phyloP scores from a whole-genome alignment of 2,329 filamentous ascomycete species.

The Botrytis byssoidea region DNA sequence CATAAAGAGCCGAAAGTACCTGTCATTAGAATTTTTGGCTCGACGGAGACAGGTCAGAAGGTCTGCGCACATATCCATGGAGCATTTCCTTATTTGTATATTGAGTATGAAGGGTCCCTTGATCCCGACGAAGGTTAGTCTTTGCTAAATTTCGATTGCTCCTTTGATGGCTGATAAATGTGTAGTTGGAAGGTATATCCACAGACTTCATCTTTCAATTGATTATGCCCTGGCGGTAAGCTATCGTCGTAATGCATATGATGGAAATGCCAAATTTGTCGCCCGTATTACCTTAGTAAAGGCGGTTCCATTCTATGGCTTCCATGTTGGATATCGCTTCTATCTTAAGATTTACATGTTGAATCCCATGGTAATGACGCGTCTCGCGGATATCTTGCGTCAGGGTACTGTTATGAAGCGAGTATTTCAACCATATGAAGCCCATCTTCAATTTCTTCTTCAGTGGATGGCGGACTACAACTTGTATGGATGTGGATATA shows the following conservation, averaged over 20 bases:
- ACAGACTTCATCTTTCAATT: slow-evolving; percentile 78
- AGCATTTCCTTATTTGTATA: slow-evolving; percentile 91
- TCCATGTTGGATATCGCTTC: slow-evolving; percentile 84
- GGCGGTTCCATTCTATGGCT: slow-evolving; percentile 93
- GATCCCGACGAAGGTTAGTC: slow-evolving; percentile 63
- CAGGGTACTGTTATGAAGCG: slow-evolving; percentile 85
- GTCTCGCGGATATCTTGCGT: slow-evolving; percentile 79
- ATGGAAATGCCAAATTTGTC: slow-evolving; percentile 70
- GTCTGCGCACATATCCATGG: slow-evolving; percentile 96
- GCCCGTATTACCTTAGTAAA: slow-evolving; percentile 91
- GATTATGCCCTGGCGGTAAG: slow-evolving; percentile 86
- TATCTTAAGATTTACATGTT: slow-evolving; percentile 95
- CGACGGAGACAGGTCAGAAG: slow-evolving; percentile 92
- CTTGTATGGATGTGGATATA: slow-evolving; percentile 87
- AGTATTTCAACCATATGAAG: slow-evolving; percentile 88
- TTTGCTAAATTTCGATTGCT: not conserved
- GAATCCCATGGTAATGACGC: slow-evolving; percentile 82
- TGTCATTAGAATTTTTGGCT: slow-evolving; percentile 85
- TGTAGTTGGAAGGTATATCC: slow-evolving; percentile 72
- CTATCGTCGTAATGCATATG: slow-evolving; percentile 73
- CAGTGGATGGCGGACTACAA: slow-evolving; percentile 99
- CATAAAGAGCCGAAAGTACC: slow-evolving; percentile 72
- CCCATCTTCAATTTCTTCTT: slow-evolving; percentile 84
- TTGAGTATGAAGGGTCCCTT: slow-evolving; percentile 76
- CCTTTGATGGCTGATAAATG: slow-evolving; percentile 24